phyloP scores from a whole-genome alignment of 2,329 filamentous ascomycete species.

The Ophiocordyceps polyrhachis-furcata region DNA sequence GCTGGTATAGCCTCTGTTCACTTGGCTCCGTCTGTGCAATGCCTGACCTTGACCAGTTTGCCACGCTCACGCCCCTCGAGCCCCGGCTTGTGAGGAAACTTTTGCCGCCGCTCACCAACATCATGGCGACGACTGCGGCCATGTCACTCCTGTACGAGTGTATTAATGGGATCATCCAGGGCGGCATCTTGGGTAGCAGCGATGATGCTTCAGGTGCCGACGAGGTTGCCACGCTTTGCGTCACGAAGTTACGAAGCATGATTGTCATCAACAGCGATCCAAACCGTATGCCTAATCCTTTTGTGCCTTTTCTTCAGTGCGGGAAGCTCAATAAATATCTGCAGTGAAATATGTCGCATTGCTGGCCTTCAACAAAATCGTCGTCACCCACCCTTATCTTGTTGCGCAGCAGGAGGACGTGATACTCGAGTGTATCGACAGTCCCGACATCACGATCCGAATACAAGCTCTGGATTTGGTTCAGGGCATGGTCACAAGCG shows the following conservation, averaged over 20 bases:
- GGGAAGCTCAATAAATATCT: background rate
- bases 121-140: slow-evolving; percentile 85
- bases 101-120: slow-evolving; percentile 71
- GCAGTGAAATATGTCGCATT: slow-evolving; percentile 92
- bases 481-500: slow-evolving; percentile 79
- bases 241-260: slow-evolving; percentile 86
- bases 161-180: slow-evolving; percentile 95
- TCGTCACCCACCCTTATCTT: slow-evolving; percentile 67
- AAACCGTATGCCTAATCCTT: slow-evolving; percentile 45
- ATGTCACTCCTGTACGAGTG: slow-evolving; percentile 99
- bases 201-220: slow-evolving; percentile 69
- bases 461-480: slow-evolving; percentile 83
- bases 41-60: slow-evolving; percentile 46
- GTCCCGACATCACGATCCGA: slow-evolving; percentile 86
- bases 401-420: slow-evolving; percentile 91
- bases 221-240: slow-evolving; percentile 81
- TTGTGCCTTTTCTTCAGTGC: background rate
- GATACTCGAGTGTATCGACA: slow-evolving; percentile 90
- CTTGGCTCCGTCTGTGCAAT: too few relatives aligned
- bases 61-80: slow-evolving; percentile 80
- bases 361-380: slow-evolving; percentile 89
- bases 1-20: slow-evolving; percentile 37
- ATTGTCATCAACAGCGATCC: slow-evolving; percentile 84
- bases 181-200: slow-evolving; percentile 71
- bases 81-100: slow-evolving; percentile 82